phyloP scores from a whole-genome alignment of 2,329 filamentous ascomycete genomes.

The Thielaviopsis populi region DNA sequence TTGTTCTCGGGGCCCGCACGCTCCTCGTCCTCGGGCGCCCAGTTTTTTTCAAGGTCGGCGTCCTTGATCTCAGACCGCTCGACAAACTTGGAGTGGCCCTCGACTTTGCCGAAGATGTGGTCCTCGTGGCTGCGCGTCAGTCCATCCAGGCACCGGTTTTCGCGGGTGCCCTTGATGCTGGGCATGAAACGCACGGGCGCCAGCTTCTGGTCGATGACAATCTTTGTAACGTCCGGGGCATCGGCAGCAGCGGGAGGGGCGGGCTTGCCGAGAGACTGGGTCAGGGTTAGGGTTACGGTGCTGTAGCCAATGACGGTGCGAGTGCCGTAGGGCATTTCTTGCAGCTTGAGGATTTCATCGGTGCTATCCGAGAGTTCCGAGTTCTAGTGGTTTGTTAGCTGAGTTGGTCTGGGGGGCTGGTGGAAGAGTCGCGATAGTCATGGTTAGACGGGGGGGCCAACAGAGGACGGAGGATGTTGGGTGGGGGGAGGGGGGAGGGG shows the following conservation, averaged over 20 bases:
- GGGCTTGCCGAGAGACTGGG: constrained; percentile 33
- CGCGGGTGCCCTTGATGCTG: constrained; percentile 49
- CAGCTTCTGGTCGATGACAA: constrained; percentile 57
- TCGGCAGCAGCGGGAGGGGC: constrained; percentile 28
- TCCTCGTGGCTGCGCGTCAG: constrained; percentile 50
- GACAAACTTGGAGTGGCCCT: constrained; percentile 42
- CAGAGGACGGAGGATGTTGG: neutral
- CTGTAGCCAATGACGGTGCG: constrained; percentile 59
- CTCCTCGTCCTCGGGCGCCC: constrained; percentile 40
- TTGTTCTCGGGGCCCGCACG: constrained; percentile 40
- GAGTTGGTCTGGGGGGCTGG: neutral
- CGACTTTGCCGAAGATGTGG: constrained; percentile 62
- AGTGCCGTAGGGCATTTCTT: constrained; percentile 55
- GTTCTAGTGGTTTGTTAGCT: constrained; percentile 40
- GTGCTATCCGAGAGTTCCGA: constrained; percentile 53
- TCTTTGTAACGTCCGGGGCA: constrained; percentile 36
- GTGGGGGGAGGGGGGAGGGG: neutral
- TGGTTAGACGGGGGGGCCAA: too few relatives aligned
- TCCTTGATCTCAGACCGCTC: constrained; percentile 35
- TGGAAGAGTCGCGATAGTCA: neutral
- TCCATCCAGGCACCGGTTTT: constrained; percentile 40
- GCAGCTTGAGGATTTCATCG: constrained; percentile 54
- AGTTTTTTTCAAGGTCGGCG: constrained; percentile 41
- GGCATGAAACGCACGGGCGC: constrained; percentile 33
- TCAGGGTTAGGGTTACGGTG: constrained; percentile 50